phyloP scores from a whole-genome alignment of 164 flowering plant genomes.

The Litsea cubeba region DNA sequence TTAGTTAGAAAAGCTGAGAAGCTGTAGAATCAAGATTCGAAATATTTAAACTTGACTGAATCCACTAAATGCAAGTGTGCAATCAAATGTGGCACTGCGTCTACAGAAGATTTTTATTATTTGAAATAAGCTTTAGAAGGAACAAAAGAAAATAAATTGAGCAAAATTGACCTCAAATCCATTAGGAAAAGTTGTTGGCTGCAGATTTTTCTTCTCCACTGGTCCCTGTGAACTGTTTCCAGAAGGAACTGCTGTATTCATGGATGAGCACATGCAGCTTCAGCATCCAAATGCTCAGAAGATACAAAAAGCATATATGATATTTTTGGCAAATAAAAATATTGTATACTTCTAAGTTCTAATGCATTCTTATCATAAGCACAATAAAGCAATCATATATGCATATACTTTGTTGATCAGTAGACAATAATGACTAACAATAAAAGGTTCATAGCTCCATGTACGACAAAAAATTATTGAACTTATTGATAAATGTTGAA shows the following conservation, averaged over 20 bases:
- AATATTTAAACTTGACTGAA: no score
- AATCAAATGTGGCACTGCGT: neutral
- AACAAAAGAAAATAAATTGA: no score
- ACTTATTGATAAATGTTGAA: neutral
- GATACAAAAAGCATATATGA: neutral
- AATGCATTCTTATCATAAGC: neutral
- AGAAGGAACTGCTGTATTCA: constrained; percentile 27
- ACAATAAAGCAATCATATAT: neutral
- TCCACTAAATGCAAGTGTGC: neutral
- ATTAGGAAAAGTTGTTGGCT: constrained; percentile 49
- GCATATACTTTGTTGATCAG: no score
- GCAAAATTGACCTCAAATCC: constrained; percentile 56
- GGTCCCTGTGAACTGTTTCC: constrained; percentile 25
- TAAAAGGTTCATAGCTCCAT: neutral
- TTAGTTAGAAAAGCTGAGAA: no score
- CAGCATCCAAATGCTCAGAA: neutral
- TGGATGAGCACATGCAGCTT: neutral
- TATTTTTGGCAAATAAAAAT: neutral
- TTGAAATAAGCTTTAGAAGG: no score
- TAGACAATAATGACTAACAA: no score
- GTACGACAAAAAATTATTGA: neutral
- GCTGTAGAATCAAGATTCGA: no score
- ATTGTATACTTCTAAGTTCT: neutral
- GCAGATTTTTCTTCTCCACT: constrained; percentile 27
- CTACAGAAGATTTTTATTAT: neutral